A percentile compares a stretch with the other conserved stretches of the same genome.
These are phyloP conservation scores for Tuber brumale DNA, from an alignment of 495 filamentous ascomycete genomes.

Conservation along the genomic window DNA sequence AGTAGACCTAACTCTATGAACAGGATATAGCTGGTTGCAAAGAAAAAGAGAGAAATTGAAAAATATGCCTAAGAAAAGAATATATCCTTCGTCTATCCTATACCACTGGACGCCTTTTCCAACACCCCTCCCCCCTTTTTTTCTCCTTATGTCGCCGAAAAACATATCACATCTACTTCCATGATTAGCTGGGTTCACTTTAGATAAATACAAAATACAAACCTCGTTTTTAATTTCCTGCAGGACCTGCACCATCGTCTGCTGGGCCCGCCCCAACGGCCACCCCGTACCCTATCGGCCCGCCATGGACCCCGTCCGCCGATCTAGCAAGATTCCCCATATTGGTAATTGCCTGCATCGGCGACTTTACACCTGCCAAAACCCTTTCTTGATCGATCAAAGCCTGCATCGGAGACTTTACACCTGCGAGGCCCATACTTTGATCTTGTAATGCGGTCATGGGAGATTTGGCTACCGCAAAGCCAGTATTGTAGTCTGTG, in stretches of 20 bases:
- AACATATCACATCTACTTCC: neutral
- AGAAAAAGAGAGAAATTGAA: slow-evolving; percentile 3
- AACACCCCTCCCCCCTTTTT: neutral
- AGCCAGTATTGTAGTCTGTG: neutral
- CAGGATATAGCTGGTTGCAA: neutral
- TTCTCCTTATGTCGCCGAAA: neutral
- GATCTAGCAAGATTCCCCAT: slow-evolving; percentile 1
- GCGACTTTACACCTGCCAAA: neutral
- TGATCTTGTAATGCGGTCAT: neutral
- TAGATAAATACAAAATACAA: neutral
- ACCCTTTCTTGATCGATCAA: neutral
- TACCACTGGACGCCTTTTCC: neutral
- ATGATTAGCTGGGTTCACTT: neutral
- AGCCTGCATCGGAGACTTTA: neutral
- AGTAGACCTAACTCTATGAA: neutral
- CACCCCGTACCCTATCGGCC: neutral
- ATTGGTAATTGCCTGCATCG: neutral
- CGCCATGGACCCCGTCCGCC: neutral
- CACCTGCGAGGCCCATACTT: neutral
- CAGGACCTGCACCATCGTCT: neutral
- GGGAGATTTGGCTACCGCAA: neutral
- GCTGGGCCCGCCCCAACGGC: neutral
- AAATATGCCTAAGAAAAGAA: neutral
- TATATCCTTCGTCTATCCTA: neutral
- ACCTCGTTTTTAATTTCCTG: neutral